Base-by-base conservation (phyloP, 2,329 filamentous ascomycete species). In the Paecilomyces fulvus region DNA sequence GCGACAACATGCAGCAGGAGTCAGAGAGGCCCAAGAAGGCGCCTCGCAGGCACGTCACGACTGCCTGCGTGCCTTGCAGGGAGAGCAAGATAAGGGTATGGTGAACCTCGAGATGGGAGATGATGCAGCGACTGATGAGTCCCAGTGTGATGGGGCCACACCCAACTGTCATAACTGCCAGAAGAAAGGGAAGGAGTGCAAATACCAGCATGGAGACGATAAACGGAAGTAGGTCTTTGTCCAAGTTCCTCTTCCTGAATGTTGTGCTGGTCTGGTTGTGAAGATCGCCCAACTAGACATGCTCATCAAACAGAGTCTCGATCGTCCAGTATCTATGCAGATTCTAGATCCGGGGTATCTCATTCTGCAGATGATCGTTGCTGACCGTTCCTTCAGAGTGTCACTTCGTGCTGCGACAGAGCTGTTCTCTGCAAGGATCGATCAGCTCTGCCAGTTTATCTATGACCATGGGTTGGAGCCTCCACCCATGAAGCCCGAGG, bases 21-120 rank as follows among this genome's bases (percentile, higher is more conserved):
- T 55, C 61, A 37, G 63, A 65, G 49, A 67, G 64, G 60, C 55
- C 60, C n/a, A 70, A 67, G 54, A 70, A 65, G 61, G 56, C 64
- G 8, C 67, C 66, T 20, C 68, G 74, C 53, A 76, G 74, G 59
- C 73, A 77, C 60, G 72, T 76, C 60, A 76, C 74, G 1, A 76
- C 74, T 1, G 74, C 74, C 9, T 77, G 74, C 55, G 73, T 76
- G 30, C 71, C 73, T 23, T 77, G 74, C 58, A 71, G 74, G 23
- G 74, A 77, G 61, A 77, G 74, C 59, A 77, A 77, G 52, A 72
- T 77, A 58, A 71, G 73, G 61, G 74, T 75, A 66, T 56, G 68
- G 55, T 54, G 30, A 14, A 7, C 14, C 12, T 31, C n/a, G 9
- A 12, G 20, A 17, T 8, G 11, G 33, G 46, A 3, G n/a, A 50